Evolutionary conservation across 352 stramenopile species (phyloP), one percentile per base, ranked within the genome.

Genomic region (Phytopythium delawarense): DNA sequence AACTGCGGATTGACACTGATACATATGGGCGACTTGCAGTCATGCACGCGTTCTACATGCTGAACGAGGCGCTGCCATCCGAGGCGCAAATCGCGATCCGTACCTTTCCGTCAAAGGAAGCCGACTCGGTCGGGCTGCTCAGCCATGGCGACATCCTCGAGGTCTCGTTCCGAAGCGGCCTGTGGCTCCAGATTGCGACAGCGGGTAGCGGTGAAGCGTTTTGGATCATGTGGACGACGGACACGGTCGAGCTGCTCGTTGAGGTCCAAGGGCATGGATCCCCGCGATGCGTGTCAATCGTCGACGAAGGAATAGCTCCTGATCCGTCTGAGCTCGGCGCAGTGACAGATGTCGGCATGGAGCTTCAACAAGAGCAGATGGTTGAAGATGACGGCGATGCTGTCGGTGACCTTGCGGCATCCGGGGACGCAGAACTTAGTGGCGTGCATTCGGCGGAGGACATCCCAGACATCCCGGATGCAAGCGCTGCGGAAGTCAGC

Each of bases 191-290:
- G 50, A 69, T 90, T 61, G 53, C 55, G n/a, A 44, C 62, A 25
- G 39, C 34, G 39, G 61, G 48, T 54, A 42, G 35, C 30, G 44
- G 52, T 4, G 32, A 66, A 2, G 78, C 75, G 40, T 70, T 68
- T 50, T 90, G 83, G 83, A 89, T 90, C 57, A 92, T 92, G 83
- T 84, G 76, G 69, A 69, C 70, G 34, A 89, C 75, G 18, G 79
- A 78, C 48, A 66, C 67, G 16, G 61, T 78, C 57, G 59, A 79
- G 18, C 44, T 90, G 30, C 71, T 90, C n/a, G 71, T 70, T 32
- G 77, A 88, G 44, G 61, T 75, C 0, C 28, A 61, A 4, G 60
- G 65, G 13, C 67, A 84, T 15, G 64, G 52, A 0, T 74, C 74
- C 15, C 45, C 35, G 9, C 61, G 21, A 23, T 87, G 72, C 34